phyloP scores from a whole-genome alignment of 106 monocot species.

The Allium sativum region DNA sequence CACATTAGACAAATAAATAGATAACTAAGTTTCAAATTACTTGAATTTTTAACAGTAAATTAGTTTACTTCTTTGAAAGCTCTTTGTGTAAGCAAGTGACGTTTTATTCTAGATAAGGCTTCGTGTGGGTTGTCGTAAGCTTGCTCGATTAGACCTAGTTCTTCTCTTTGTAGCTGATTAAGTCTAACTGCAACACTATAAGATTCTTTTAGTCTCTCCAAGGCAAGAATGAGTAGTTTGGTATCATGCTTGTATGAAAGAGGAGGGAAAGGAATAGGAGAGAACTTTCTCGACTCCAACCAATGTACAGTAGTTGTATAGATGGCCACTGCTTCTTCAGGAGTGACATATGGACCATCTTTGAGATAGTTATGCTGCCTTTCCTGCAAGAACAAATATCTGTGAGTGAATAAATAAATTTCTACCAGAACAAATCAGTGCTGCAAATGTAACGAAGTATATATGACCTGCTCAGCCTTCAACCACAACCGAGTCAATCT shows the following conservation, averaged over 20 bases:
- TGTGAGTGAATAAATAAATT: neutral
- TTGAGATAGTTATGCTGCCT: conserved; percentile 99
- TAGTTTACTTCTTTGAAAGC: conserved; percentile 89
- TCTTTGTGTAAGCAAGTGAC: conserved; percentile 95
- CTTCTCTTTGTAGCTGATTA: conserved; percentile 93
- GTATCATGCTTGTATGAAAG: conserved; percentile 99
- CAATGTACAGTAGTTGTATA: conserved; percentile 99
- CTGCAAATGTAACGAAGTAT: neutral
- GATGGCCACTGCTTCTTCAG: conserved; percentile 98
- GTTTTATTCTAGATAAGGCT: conserved; percentile 93
- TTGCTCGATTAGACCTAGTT: conserved; percentile 96
- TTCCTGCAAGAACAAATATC: conserved; percentile 41
- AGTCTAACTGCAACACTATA: conserved; percentile 97
- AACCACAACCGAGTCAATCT: conserved; percentile 96
- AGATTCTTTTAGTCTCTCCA: conserved; percentile 94
- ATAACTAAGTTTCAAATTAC: too few relatives aligned
- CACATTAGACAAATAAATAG: neutral
- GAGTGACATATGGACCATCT: conserved; percentile 99
- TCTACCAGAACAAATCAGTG: neutral
- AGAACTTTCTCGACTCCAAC: conserved; percentile 98
- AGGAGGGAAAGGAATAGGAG: conserved; percentile 97
- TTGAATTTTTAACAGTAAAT: neutral
- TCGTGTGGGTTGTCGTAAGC: conserved; percentile 99
- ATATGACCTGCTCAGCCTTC: conserved; percentile 86
- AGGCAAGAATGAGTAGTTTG: conserved; percentile 93